Conservation (phyloP, 2,329 filamentous ascomycete genomes). For the Ophiostoma ulmi region DNA sequence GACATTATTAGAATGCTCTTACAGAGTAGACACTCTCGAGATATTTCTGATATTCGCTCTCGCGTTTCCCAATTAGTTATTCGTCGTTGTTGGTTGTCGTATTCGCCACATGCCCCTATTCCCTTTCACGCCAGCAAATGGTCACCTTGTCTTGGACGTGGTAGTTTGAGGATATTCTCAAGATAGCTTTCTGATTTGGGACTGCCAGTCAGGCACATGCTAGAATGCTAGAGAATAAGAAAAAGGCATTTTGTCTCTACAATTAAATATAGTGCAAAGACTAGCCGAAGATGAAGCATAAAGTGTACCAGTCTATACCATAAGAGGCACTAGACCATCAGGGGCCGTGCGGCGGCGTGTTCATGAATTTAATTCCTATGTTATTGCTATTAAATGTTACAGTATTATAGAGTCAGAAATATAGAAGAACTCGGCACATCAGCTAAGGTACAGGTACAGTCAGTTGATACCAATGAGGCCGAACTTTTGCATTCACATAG, state of each 20-base stretch:
- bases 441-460: neutral
- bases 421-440: neutral
- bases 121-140: neutral
- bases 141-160: neutral
- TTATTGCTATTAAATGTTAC: neutral
- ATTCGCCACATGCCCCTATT: neutral
- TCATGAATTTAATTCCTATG: neutral
- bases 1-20: neutral
- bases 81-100: neutral
- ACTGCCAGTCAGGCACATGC: neutral
- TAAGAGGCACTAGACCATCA: neutral
- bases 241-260: neutral
- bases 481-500: no score
- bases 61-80: neutral
- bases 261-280: neutral
- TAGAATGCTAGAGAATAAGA: no score
- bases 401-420: neutral
- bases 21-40: neutral
- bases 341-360: neutral
- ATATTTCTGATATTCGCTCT: neutral
- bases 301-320: slow-evolving; percentile 6
- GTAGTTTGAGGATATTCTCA: neutral
- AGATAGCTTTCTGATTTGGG: neutral
- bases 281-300: neutral
- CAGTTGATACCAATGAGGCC: no score